A percentile compares a stretch with the other conserved stretches of the same genome.
These are phyloP conservation scores for Lindgomyces ingoldianus DNA, from an alignment of 495 filamentous ascomycete species.

Conservation along the genomic window DNA sequence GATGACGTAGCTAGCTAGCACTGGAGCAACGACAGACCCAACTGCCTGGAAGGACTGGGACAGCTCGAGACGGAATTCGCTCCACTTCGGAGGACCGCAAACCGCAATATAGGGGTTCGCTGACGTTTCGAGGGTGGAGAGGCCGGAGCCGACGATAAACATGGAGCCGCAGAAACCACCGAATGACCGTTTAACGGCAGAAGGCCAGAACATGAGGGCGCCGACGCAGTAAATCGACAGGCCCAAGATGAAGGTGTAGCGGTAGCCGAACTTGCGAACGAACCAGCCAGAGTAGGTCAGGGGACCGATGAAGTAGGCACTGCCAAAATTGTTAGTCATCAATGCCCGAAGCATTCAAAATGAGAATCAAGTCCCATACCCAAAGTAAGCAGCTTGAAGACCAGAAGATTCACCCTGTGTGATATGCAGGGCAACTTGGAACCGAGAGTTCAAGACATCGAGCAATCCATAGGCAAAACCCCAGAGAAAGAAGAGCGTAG, in stretches of 20 bases:
- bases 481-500: conserved; percentile 47
- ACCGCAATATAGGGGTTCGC: conserved; percentile 71
- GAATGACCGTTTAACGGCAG: conserved; percentile 61
- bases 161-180: conserved; percentile 69
- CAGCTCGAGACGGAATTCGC: conserved; percentile 69
- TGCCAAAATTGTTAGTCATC: conserved; percentile 1
- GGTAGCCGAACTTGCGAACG: conserved; percentile 63
- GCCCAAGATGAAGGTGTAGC: conserved; percentile 60
- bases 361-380: conserved; percentile 26
- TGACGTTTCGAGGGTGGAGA: conserved; percentile 70
- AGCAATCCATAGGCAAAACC: conserved; percentile 59
- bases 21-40: conserved; percentile 64
- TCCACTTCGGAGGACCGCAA: conserved; percentile 68
- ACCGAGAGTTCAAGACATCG: conserved; percentile 57
- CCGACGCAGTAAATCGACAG: conserved; percentile 64
- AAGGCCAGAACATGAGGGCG: conserved; percentile 64
- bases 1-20: conserved; percentile 68
- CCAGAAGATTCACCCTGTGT: conserved; percentile 48
- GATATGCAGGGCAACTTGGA: conserved; percentile 54
- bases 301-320: conserved; percentile 65
- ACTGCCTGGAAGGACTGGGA: conserved; percentile 70
- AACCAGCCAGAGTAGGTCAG: conserved; percentile 68
- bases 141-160: conserved; percentile 69
- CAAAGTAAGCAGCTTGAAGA: conserved; percentile 56
- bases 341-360: not conserved